These are phyloP conservation scores for Dysphania ambrosioides DNA, from an alignment of 148 eudicot genomes.

Conservation along the genomic window DNA sequence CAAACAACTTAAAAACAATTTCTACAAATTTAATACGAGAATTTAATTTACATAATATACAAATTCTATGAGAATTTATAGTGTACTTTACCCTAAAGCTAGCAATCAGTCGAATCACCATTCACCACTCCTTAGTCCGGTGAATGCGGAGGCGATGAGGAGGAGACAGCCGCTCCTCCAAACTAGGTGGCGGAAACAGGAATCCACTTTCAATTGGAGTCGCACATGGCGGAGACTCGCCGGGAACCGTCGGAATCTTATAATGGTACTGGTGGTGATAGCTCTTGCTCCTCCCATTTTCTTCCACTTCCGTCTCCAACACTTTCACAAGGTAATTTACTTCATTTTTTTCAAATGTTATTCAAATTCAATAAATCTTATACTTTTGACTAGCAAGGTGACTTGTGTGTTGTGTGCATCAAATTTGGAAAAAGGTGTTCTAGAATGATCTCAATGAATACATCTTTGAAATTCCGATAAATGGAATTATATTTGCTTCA, in stretches of 20 bases:
- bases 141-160: constrained; percentile 24
- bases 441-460: no score
- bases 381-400: no score
- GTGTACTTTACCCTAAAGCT: background rate
- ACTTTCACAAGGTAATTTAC: constrained; percentile 36
- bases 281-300: constrained; percentile 35
- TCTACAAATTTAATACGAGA: no score
- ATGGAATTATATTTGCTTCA: no score
- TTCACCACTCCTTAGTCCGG: background rate
- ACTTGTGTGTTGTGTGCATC: no score
- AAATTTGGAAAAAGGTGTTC: no score
- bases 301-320: constrained; percentile 38
- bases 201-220: constrained; percentile 3
- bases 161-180: constrained; percentile 20
- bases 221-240: constrained; percentile 28
- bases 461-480: no score
- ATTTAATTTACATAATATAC: no score
- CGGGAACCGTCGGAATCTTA: constrained; percentile 32
- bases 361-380: no score
- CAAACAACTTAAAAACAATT: no score
- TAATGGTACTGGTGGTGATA: constrained; percentile 42
- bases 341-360: no score
- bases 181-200: constrained; percentile 17
- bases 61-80: no score
- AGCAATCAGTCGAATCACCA: background rate